A percentile compares a stretch with the other conserved stretches of the same genome.
phyloP scores from a whole-genome alignment of 106 monocot species.

The Posidonia australis region DNA sequence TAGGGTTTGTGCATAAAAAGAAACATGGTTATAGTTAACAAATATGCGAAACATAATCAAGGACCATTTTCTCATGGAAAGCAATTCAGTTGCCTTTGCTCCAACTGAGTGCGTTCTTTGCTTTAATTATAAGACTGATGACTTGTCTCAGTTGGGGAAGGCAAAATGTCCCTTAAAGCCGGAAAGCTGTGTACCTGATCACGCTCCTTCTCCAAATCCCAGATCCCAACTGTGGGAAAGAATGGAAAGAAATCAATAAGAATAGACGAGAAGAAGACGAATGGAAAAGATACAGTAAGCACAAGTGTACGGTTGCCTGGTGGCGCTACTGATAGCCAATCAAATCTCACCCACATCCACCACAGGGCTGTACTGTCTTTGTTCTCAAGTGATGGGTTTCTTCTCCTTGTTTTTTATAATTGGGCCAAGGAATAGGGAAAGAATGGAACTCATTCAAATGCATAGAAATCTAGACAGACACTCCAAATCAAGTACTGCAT shows the following conservation, averaged over 20 bases:
- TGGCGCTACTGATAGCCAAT: background rate
- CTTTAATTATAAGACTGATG: slow-evolving; percentile 2
- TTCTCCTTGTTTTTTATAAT: background rate
- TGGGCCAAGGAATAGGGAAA: background rate
- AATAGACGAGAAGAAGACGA: background rate
- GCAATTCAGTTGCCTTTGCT: too few relatives aligned
- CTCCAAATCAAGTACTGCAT: background rate
- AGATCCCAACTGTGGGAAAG: background rate
- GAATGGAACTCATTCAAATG: background rate
- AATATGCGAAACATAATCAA: too few relatives aligned
- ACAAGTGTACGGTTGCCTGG: background rate
- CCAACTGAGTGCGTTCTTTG: background rate
- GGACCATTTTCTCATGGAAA: background rate
- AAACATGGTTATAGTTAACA: too few relatives aligned
- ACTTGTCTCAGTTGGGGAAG: background rate
- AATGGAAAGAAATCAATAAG: too few relatives aligned
- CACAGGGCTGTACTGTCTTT: background rate
- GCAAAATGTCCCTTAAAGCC: slow-evolving; percentile 5
- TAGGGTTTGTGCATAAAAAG: too few relatives aligned
- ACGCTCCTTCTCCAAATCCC: background rate
- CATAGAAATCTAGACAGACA: background rate
- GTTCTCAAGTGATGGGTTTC: background rate
- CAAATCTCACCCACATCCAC: background rate
- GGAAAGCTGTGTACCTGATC: slow-evolving; percentile 5
- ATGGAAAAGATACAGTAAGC: background rate